Percentiles rank a stretch among this genome's conserved stretches.
phyloP scores from a whole-genome alignment of 345 rosid genomes.

The Barbarea vulgaris region DNA sequence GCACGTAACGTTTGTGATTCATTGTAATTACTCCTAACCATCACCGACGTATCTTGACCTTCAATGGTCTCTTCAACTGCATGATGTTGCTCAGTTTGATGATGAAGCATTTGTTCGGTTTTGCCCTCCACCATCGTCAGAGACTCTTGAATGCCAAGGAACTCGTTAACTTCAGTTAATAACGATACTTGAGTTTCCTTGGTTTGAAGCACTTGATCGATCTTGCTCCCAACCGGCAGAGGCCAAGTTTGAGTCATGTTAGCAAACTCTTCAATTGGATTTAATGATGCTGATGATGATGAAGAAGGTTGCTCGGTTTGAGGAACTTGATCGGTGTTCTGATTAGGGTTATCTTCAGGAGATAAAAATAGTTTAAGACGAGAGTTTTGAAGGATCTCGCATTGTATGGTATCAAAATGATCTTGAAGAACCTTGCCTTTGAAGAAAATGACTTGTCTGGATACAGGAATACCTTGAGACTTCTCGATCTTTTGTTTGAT shows the following conservation, averaged over 20 bases:
- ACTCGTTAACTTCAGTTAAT: neutral
- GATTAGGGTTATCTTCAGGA: neutral
- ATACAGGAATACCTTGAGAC: constrained; percentile 53
- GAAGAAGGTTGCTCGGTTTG: neutral
- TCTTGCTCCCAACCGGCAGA: neutral
- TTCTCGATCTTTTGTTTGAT: constrained; percentile 69
- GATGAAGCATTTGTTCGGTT: neutral
- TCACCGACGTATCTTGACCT: neutral
- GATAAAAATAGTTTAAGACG: constrained; percentile 53
- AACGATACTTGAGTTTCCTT: neutral
- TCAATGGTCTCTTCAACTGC: neutral
- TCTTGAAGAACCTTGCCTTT: constrained; percentile 51
- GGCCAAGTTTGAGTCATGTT: neutral
- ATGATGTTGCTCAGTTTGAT: neutral
- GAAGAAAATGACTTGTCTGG: constrained; percentile 57
- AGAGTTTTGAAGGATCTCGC: constrained; percentile 52
- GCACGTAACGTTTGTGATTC: neutral
- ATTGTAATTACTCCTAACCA: neutral
- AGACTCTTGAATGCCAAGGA: neutral
- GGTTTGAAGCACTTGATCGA: neutral
- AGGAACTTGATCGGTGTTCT: neutral
- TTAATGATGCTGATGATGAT: neutral
- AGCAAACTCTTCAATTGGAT: neutral
- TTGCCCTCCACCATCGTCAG: neutral
- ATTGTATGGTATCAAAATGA: constrained; percentile 43